These are phyloP conservation scores for Ramularia endophylla DNA, from an alignment of 2,329 filamentous ascomycete genomes.

Conservation along the genomic window DNA sequence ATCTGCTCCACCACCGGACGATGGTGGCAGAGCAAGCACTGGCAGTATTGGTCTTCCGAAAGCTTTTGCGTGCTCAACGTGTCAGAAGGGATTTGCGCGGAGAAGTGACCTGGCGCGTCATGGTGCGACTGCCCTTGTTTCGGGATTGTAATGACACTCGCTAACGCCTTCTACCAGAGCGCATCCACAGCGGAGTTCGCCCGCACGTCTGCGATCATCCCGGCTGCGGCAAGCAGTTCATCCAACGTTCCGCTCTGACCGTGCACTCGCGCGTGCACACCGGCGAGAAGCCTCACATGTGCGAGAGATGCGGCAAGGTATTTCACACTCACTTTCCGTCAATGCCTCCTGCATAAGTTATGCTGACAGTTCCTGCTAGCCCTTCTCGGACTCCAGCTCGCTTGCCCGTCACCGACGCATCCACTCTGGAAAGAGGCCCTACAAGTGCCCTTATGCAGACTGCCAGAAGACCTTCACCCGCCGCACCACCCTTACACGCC, in stretches of 20 bases:
- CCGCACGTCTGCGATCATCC: slow-evolving; percentile 90
- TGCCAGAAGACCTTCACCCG: slow-evolving; percentile 99
- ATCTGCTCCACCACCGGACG: slow-evolving; percentile 12
- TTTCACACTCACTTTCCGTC: slow-evolving; percentile 22
- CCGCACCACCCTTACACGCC: slow-evolving; percentile 86
- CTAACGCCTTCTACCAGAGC: slow-evolving; percentile 54
- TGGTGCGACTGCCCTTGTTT: slow-evolving; percentile 53
- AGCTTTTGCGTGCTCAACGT: slow-evolving; percentile 83
- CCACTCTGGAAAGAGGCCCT: slow-evolving; percentile 90
- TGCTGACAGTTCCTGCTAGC: slow-evolving; percentile 49
- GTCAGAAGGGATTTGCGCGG: slow-evolving; percentile 84
- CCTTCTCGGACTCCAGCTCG: slow-evolving; percentile 94
- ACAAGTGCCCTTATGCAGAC: slow-evolving; percentile 95
- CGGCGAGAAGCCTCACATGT: slow-evolving; percentile 97
- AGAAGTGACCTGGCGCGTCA: slow-evolving; percentile 91
- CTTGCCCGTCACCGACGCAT: slow-evolving; percentile 89
- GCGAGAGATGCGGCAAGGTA: slow-evolving; percentile 94
- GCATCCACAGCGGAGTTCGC: slow-evolving; percentile 85
- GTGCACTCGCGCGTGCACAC: slow-evolving; percentile 95
- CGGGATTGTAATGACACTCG: slow-evolving; percentile 4
- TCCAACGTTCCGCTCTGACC: slow-evolving; percentile 90
- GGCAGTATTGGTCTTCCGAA: slow-evolving; percentile 54
- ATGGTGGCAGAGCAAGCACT: slow-evolving; percentile 32
- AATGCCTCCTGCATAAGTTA: background rate
- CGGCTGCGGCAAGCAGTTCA: slow-evolving; percentile 91